Conservation (phyloP, 2,329 filamentous ascomycete species). For the Aspergillus tanneri region DNA sequence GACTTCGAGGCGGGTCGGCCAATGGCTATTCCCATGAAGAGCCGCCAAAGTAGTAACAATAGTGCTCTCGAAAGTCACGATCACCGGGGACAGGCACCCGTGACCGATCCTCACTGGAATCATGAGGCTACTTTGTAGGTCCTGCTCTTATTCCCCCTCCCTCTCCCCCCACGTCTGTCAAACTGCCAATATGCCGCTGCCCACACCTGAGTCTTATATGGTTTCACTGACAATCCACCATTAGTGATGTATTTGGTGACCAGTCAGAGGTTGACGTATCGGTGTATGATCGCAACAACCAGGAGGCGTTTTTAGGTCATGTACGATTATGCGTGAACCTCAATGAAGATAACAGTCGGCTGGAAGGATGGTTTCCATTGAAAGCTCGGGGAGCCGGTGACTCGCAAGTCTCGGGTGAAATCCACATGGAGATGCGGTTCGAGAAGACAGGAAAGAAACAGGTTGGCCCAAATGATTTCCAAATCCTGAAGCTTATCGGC, state of each 20-base stretch:
- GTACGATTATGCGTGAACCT: constrained; percentile 75
- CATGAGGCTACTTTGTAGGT: constrained; percentile 93
- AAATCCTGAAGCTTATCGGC: constrained; percentile 92
- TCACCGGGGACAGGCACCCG: constrained; percentile 58
- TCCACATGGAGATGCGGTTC: constrained; percentile 82
- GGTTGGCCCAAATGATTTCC: constrained; percentile 92
- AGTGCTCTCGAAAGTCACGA: constrained; percentile 69
- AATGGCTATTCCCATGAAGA: constrained; percentile 96
- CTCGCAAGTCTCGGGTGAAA: constrained; percentile 75
- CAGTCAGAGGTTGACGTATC: constrained; percentile 90
- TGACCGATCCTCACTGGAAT: constrained; percentile 91
- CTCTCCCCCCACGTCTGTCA: background rate
- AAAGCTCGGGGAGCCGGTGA: constrained; percentile 78
- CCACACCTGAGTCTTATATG: too few species aligned
- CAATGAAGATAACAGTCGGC: constrained; percentile 65
- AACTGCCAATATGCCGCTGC: background rate
- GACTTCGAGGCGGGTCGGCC: constrained; percentile 79
- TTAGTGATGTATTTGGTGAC: constrained; percentile 86
- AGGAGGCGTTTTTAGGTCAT: constrained; percentile 89
- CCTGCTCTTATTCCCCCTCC: background rate
- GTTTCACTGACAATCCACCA: constrained; percentile 28
- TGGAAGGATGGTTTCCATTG: constrained; percentile 83
- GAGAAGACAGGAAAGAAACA: constrained; percentile 86
- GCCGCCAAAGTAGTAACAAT: constrained; percentile 93
- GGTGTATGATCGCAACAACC: constrained; percentile 81